These are phyloP conservation scores for Ramaria sp. DNA, from an alignment of 768 basidiomycete genomes.

Conservation along the genomic window DNA sequence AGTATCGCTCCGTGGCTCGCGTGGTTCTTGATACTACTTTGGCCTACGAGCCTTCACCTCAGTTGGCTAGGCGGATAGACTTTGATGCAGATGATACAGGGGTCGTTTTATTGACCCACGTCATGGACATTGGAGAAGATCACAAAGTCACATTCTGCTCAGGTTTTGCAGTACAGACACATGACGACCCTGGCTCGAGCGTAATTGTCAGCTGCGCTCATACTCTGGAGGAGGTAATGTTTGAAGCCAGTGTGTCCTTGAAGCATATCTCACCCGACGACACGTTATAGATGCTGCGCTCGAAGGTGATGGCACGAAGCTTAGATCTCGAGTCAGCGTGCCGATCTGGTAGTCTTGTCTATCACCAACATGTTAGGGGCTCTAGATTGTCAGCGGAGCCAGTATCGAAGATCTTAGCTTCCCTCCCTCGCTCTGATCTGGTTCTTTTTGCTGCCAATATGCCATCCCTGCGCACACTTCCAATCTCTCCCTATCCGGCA, in stretches of 20 bases:
- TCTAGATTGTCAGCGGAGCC: slow-evolving; percentile 17
- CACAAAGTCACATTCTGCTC: slow-evolving; percentile 43
- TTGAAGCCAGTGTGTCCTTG: neutral
- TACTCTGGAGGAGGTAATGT: slow-evolving; percentile 47
- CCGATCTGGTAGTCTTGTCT: neutral
- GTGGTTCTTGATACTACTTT: slow-evolving; percentile 31
- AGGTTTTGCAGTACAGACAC: slow-evolving; percentile 41
- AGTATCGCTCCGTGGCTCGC: slow-evolving; percentile 33
- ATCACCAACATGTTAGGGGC: neutral
- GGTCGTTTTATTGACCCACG: slow-evolving; percentile 44
- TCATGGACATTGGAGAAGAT: slow-evolving; percentile 25
- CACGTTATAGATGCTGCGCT: neutral
- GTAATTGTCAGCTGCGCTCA: slow-evolving; percentile 50
- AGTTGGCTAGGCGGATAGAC: slow-evolving; percentile 19
- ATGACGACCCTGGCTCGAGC: slow-evolving; percentile 18
- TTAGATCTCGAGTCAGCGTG: too few relatives aligned
- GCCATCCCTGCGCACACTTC: slow-evolving; percentile 32
- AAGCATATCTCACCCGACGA: neutral
- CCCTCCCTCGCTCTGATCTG: slow-evolving; percentile 51
- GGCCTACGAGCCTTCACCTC: slow-evolving; percentile 42
- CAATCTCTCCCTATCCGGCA: slow-evolving; percentile 54
- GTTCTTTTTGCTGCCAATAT: slow-evolving; percentile 28
- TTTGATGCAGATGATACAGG: slow-evolving; percentile 21
- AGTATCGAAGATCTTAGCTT: slow-evolving; percentile 37
- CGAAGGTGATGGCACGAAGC: neutral